Evolutionary conservation across 1,284 basidiomycete genomes (phyloP), one percentile per base, ranked within the genome.

Genomic region (Dichomitus squalens): DNA sequence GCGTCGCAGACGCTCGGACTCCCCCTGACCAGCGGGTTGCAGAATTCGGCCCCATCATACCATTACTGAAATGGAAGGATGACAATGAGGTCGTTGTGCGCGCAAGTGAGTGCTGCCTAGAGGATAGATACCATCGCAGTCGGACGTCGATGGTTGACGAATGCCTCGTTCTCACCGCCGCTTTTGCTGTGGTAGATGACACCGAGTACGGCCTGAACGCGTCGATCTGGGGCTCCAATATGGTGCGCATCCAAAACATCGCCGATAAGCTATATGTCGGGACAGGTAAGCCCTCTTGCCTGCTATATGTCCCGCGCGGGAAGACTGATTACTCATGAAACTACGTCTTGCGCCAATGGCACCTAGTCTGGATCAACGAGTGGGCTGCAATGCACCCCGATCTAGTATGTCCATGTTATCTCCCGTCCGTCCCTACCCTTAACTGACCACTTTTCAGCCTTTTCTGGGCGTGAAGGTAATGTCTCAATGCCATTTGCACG

Each of bases 1-100:
- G 18, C 7, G 14, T 29, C 4, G 23, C 35, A 27, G 2, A 34
- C 36, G 7, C 14, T 5, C 33, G 14, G 23, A 5, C 16, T n/a
- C 21, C 29, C 16, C 27, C 9, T 16, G 8, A 23, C 8, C 8
- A 6, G 3, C 14, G 25, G 16, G 20, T 23, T 47, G 11, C 57
- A 63, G 61, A 54, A 8, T 63, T 63, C 20, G 61, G 61, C 1
- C 61, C 61, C 7, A 55, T 63, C 23, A 39, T 60, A 3, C 61
- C 61, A 3, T 34, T 63, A 16, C 18, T 63, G 39, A 58, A 51
- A 43, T 63, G 61, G 61, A 55, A 44, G 9, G 56, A 63, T 36
- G 61, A 63, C 27, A 56, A 53, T 5, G 58, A 60, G 1, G 61
- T 63, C 7, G 35, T 63, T 7, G 44, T 49, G 14, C 53, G 59